Base-by-base conservation (phyloP, 1,284 basidiomycete species). In the Pholiota adiposa region DNA sequence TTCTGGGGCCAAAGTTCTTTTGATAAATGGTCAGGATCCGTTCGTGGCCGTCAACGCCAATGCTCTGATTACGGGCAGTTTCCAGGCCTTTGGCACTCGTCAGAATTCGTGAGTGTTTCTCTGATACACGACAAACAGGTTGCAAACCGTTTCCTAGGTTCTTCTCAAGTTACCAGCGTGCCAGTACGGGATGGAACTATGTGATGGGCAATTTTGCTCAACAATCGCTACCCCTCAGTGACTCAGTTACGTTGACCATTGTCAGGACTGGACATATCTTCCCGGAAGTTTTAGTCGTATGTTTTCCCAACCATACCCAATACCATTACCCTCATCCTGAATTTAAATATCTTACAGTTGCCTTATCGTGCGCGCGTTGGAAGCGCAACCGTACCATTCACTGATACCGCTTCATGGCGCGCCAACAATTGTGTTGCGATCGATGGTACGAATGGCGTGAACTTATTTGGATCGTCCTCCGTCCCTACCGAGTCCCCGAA, bases 181-280 rank as follows among this genome's bases (percentile, higher is more conserved):
- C 67, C 11, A 68, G 76, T 3, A 65, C 70, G 1, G 79, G 80
- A 4, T 87, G 85, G 84, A 78, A 72, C 2, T 89, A 89, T 63
- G 68, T 79, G 60, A 77, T 87, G 79, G 86, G 86, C 16, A 83
- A 87, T 60, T 88, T 88, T 67, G 86, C 85, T 1, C 81, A 83
- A 60, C 79, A 83, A 64, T 75, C 82, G 1, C 78, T 86, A 23
- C 86, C 86, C 2, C 70, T 87, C 18, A 72, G 70, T 27, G 85
- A 88, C 65, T 72, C 71, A 0, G 85, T 80, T n/a, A 74, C 72
- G 1, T 69, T 88, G 57, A 80, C 76, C 1, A 73, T 88, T 18
- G 76, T 80, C 56, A 77, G 79, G 12, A 68, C 75, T 31, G 79
- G 80, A 57, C 76, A 76, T 41, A 78, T 66, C 9, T 60, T 59